Conservation (phyloP, 257 asterid genomes). For the Anisodus acutangulus region DNA sequence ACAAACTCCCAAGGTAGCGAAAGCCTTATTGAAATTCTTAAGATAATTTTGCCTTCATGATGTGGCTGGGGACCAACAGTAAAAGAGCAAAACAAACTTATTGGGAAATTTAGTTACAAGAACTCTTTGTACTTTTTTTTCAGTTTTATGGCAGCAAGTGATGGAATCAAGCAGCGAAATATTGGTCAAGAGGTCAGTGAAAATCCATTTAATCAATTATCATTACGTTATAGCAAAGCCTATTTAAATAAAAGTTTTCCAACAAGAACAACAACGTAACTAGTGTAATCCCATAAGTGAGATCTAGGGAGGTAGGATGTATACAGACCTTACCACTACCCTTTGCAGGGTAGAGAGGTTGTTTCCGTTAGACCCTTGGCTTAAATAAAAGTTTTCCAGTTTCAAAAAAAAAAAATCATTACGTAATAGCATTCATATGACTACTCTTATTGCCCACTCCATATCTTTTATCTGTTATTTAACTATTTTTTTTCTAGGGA, state of each 20-base stretch:
- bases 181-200: conserved; percentile 69
- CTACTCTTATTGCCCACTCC: not conserved
- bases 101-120: not conserved
- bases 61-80: not conserved
- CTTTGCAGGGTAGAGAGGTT: no score
- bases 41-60: not conserved
- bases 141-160: conserved; percentile 87
- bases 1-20: not conserved
- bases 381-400: no score
- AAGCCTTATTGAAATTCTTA: not conserved
- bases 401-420: no score
- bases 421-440: not conserved
- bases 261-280: no score
- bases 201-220: not conserved
- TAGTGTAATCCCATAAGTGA: no score
- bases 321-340: no score
- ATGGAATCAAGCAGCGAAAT: conserved; percentile 71
- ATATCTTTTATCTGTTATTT: not conserved
- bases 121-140: conserved; percentile 19
- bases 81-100: not conserved
- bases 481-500: not conserved
- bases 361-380: no score
- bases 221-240: not conserved
- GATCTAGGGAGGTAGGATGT: no score
- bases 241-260: no score